These are phyloP conservation scores for Dactylellina haptotyla DNA, from an alignment of 2,329 filamentous ascomycete genomes.

Conservation along the genomic window DNA sequence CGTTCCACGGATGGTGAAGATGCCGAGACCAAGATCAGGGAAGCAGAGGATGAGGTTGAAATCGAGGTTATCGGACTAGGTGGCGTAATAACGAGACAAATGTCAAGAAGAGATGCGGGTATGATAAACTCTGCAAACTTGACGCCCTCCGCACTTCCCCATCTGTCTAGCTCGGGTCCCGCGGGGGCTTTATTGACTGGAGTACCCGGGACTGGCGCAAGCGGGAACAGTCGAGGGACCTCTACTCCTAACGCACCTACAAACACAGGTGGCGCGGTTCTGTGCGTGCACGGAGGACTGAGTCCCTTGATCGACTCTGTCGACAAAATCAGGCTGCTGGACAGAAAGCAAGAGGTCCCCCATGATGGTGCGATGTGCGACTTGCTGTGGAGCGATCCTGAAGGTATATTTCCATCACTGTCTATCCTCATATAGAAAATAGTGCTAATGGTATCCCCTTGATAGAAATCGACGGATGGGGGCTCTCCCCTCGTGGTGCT, in stretches of 20 bases:
- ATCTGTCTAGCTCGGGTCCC: constrained; percentile 52
- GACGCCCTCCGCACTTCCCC: constrained; percentile 53
- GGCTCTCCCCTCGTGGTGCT: constrained; percentile 88
- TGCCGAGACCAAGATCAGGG: constrained; percentile 60
- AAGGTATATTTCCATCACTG: constrained; percentile 62
- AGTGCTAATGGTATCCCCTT: constrained; percentile 6
- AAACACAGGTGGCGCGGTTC: constrained; percentile 76
- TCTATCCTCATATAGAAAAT: neutral
- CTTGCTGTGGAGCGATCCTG: constrained; percentile 95
- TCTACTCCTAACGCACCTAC: constrained; percentile 48
- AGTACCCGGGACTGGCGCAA: constrained; percentile 69
- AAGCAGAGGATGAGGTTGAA: constrained; percentile 78
- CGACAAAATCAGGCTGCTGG: constrained; percentile 92
- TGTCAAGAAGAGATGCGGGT: constrained; percentile 70
- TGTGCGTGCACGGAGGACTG: constrained; percentile 94
- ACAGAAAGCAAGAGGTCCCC: constrained; percentile 96
- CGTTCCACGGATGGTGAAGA: constrained; percentile 57
- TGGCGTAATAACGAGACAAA: constrained; percentile 62
- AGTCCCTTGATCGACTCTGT: constrained; percentile 91
- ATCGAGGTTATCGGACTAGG: constrained; percentile 77
- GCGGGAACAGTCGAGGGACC: constrained; percentile 25
- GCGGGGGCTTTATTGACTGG: constrained; percentile 61
- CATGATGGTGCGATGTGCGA: constrained; percentile 99
- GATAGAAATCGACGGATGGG: constrained; percentile 94
- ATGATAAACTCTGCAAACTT: constrained; percentile 67